A percentile compares a stretch with the other conserved stretches of the same genome.
Evolutionary conservation across 495 filamentous ascomycete species (phyloP).

Genomic region (Hyphodiscus hymeniophilus): DNA sequence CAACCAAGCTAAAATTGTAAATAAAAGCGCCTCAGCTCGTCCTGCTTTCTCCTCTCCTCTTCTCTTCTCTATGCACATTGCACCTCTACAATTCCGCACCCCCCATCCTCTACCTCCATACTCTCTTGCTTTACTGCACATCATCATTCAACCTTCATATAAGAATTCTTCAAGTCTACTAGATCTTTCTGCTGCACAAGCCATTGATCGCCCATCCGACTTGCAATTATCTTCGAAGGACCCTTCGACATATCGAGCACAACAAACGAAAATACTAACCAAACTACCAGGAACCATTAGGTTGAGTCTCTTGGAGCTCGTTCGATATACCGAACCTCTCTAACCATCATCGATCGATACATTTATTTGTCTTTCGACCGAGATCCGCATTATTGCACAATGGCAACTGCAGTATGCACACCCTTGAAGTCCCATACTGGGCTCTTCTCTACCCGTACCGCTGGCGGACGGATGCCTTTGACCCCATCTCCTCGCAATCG

Average conservation of each 20-base stretch:
- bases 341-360: conserved; percentile 36
- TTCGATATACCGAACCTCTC: conserved; percentile 38
- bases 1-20: conserved; percentile 15
- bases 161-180: conserved; percentile 31
- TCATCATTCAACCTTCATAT: conserved; percentile 26
- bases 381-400: conserved; percentile 41
- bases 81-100: conserved; percentile 22
- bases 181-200: conserved; percentile 34
- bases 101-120: conserved; percentile 13
- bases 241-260: conserved; percentile 40
- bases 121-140: conserved; percentile 6
- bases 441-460: conserved; percentile 85
- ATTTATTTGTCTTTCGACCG: conserved; percentile 36
- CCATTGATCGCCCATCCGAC: conserved; percentile 23
- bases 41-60: conserved; percentile 2
- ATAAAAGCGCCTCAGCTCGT: conserved; percentile 5
- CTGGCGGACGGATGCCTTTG: conserved; percentile 87
- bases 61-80: conserved; percentile 15
- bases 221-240: conserved; percentile 26
- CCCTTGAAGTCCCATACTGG: conserved; percentile 90
- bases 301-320: conserved; percentile 56
- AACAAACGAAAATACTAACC: conserved; percentile 38
- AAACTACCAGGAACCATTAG: conserved; percentile 56
- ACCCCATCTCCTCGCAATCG: conserved; percentile 78
- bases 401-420: conserved; percentile 88